Base-by-base conservation (phyloP, 2,329 filamentous ascomycete species). In the Calonectria naviculata region DNA sequence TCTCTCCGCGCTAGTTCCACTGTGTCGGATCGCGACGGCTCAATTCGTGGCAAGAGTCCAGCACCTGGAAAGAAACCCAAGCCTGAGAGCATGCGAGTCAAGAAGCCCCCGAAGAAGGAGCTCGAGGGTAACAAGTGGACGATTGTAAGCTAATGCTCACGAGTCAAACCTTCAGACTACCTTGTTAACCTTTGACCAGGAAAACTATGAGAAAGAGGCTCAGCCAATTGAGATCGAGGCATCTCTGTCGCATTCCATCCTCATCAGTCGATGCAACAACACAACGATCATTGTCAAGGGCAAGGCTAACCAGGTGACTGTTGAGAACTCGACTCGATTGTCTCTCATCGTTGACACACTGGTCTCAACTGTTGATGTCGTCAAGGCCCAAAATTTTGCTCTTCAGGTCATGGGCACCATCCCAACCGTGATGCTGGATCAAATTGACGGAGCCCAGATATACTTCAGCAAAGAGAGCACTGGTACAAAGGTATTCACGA, bases 221-320 rank as follows among this genome's bases (percentile, higher is more conserved):
- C 87, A 91, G 19, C 91, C 95, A 4, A 89, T 98, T 72, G 92
- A 96, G 82, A 92, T 98, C 77, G 89, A 95, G 65, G 95, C 95
- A 13, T 89, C 91, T 74, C 91, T 97, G 80, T 91, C 92, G 54
- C 97, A 99, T 74, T 97, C 95, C 2, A 91, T 99, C 74, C 91
- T 98, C 75, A 97, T 99, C 82, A 95, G 93, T 80, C 93, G 94
- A 77, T 98, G 96, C 89, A 95, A 92, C 84, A 97, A 97, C 84
- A 94, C 94, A 6, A 97, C 95, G 28, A 90, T 99, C 79, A 93
- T 97, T 77, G 87, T 99, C 80, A 93, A 91, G 80, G 95, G 95
- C 84, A 99, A 99, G 85, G 95, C 94, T 69, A 99, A 99, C 81
- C 95, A 97, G n/a, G 94, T 99, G 73, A 96, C 95, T 6, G 90